Percentiles rank a stretch among this genome's conserved stretches.
phyloP scores from a whole-genome alignment of 176 grass and related monocot genomes.

The Ampelocalamus luodianensis region DNA sequence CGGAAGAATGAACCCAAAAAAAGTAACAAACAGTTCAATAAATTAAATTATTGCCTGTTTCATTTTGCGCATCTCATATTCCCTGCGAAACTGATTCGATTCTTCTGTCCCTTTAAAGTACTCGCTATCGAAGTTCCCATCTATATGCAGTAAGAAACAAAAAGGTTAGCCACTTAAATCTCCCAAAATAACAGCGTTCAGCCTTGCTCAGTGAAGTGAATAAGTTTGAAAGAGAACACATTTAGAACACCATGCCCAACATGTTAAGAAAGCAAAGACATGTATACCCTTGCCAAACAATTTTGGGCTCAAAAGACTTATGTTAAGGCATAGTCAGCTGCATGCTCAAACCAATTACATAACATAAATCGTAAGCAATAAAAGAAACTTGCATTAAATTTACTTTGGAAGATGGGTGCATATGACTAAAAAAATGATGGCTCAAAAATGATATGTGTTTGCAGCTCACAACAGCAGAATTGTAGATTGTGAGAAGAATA shows the following conservation, averaged over 20 bases:
- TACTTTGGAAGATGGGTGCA: background rate
- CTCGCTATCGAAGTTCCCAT: slow-evolving; percentile 65
- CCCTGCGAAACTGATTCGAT: slow-evolving; percentile 63
- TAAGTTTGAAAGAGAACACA: background rate
- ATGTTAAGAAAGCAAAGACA: background rate
- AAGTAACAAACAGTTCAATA: background rate
- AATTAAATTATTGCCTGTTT: slow-evolving; percentile 56
- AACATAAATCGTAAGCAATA: background rate
- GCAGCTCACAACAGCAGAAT: background rate
- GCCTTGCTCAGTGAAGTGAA: background rate
- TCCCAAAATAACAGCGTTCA: background rate
- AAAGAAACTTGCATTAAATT: background rate
- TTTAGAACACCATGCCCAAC: background rate
- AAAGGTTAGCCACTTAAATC: background rate
- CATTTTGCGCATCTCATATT: slow-evolving; percentile 80
- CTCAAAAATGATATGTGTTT: background rate
- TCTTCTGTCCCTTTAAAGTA: slow-evolving; percentile 81
- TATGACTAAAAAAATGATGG: background rate
- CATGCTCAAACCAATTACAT: background rate
- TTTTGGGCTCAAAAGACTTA: background rate
- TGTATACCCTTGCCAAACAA: background rate
- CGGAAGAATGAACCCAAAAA: background rate
- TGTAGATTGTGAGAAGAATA: background rate
- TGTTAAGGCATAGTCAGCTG: background rate
- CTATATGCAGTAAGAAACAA: slow-evolving; percentile 39